phyloP scores from a whole-genome alignment of 2,329 filamentous ascomycete species.

The Aspergillus sp. region DNA sequence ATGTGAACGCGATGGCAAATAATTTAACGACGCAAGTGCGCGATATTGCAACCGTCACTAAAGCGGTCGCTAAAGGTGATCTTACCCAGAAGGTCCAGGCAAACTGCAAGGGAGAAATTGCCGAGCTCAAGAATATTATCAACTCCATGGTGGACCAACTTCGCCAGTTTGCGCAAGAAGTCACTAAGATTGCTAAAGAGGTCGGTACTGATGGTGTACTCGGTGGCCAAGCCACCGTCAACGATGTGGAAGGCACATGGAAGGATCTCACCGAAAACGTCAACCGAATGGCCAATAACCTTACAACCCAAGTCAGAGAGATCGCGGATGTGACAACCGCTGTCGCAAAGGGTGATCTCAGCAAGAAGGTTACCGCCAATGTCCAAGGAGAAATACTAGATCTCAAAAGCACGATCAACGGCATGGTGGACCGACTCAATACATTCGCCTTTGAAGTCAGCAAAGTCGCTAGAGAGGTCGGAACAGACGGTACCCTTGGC shows the following conservation, averaged over 20 bases:
- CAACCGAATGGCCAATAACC: constrained; percentile 97
- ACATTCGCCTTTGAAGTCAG: constrained; percentile 66
- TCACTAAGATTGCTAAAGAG: constrained; percentile 93
- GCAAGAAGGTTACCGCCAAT: constrained; percentile 92
- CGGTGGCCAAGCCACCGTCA: constrained; percentile 91
- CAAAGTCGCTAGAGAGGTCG: constrained; percentile 65
- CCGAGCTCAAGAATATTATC: constrained; percentile 94
- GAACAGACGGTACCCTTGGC: constrained; percentile 63
- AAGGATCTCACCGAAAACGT: constrained; percentile 92
- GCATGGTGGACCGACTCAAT: constrained; percentile 65
- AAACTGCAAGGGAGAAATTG: constrained; percentile 87
- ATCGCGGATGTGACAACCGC: constrained; percentile 96
- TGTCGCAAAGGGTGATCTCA: constrained; percentile 89
- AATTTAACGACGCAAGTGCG: constrained; percentile 86
- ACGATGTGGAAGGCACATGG: constrained; percentile 97
- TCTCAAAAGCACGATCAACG: constrained; percentile 83
- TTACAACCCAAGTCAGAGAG: constrained; percentile 95
- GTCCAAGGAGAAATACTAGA: constrained; percentile 92
- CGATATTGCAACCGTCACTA: constrained; percentile 82
- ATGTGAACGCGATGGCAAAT: constrained; percentile 85
- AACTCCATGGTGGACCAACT: constrained; percentile 99
- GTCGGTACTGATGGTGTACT: constrained; percentile 94
- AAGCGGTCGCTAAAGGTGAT: constrained; percentile 75
- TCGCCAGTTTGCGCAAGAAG: constrained; percentile 93
- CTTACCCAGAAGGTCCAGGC: constrained; percentile 96